Evolutionary conservation across 2,329 filamentous ascomycete species (phyloP).

Genomic region (Fusarium sp.): DNA sequence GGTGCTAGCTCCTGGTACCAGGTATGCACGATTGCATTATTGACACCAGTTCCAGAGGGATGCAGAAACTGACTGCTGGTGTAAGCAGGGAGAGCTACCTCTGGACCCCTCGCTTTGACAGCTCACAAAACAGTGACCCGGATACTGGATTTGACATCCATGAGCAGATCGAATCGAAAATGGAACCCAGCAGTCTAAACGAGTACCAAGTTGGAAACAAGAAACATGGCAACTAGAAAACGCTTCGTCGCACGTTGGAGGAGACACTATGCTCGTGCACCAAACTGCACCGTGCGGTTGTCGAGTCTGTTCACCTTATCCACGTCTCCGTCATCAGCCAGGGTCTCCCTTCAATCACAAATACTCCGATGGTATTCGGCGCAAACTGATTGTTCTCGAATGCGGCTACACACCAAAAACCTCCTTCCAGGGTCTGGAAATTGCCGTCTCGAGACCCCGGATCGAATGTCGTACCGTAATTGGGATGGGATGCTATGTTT

Average conservation of each 20-base stretch:
- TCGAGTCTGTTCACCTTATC: constrained; percentile 8
- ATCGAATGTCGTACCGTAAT: constrained; percentile 11
- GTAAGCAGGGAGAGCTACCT: background rate
- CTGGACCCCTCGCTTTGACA: background rate
- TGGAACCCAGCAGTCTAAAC: constrained; percentile 1
- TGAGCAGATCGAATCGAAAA: background rate
- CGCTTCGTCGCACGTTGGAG: constrained; percentile 15
- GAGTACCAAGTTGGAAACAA: constrained; percentile 22
- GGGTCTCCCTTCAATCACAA: background rate
- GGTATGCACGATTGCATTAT: constrained; percentile 5
- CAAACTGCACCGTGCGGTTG: constrained; percentile 15
- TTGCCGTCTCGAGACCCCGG: constrained; percentile 10
- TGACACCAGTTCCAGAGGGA: constrained; percentile 1
- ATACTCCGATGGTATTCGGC: constrained; percentile 2
- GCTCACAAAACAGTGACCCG: background rate
- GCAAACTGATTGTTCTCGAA: constrained; percentile 6
- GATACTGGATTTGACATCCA: background rate
- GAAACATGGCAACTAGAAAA: constrained; percentile 27
- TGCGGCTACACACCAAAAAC: constrained; percentile 13
- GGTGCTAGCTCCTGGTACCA: constrained; percentile 13
- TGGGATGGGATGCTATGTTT: constrained; percentile 26
- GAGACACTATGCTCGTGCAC: background rate
- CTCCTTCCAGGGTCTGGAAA: constrained; percentile 16
- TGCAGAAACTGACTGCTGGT: background rate
- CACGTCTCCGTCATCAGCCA: background rate